Evolutionary conservation across 1,284 basidiomycete genomes (phyloP), one percentile per base, ranked within the genome.

Genomic region (Ganoderma resinaceum): DNA sequence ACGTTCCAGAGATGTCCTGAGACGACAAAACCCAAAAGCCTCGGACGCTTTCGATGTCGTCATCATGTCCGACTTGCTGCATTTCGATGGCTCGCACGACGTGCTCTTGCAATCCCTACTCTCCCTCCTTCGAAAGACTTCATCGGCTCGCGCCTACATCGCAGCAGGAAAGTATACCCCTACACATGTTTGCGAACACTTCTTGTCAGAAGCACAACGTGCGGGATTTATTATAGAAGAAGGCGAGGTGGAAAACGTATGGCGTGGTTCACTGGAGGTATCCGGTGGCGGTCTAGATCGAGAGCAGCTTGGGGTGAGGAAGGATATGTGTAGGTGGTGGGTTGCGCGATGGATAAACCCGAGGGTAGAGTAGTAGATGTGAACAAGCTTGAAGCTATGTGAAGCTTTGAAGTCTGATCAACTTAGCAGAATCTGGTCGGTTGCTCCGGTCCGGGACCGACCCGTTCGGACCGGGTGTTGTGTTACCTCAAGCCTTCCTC

Each of bases 61-160:
- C 60, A 84, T 92, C 69, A 82, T 92, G 63, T 92, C 89, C 3
- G 90, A 92, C 78, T 81, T 93, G 16, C 83, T 92, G 26, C 89
- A 91, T 77, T 92, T 92, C 74, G 81, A 87, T 75, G 75, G 76
- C 65, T 90, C 88, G 49, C 91, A 92, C 76, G 82, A 82, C 68
- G 84, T 78, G n/a, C 83, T 91, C 52, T 74, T 92, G 40, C 72
- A 77, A 8, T 89, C 90, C 2, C 77, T 89, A 16, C 73, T 72
- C 0, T 74, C 78, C 26, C 83, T 92, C 35, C 84, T 92, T 9
- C 77, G 80, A n/a, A 82, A 78, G 53, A 75, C 78, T 1, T 59
- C 78, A 4, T 69, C 77, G 6, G 83, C 89, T 5, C 79, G 85
- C 29, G 82, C 85, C 0, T 89, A 91, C 73, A 82, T 91, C 43